Percentiles rank a stretch among this genome's conserved stretches.
Conservation (phyloP, 2,329 filamentous ascomycete genomes). For the Xenosphaeropsis pyriputrescens region DNA sequence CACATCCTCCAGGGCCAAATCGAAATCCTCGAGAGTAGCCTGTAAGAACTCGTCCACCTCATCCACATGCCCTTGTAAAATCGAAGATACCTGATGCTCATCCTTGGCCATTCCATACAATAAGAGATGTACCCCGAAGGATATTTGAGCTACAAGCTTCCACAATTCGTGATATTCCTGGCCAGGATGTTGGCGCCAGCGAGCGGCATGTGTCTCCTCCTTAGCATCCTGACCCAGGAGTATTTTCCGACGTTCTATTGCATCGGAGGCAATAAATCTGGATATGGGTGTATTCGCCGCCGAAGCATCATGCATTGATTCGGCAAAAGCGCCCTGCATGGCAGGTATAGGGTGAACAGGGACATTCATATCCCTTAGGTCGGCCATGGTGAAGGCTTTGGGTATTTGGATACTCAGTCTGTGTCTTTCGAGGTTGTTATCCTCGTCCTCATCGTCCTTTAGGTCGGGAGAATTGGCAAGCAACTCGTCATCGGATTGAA, state of each 20-base stretch:
- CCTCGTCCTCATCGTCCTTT: too few relatives aligned
- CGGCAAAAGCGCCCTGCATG: constrained; percentile 72
- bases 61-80: constrained; percentile 83
- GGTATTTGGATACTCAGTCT: too few relatives aligned
- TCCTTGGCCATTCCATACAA: constrained; percentile 79
- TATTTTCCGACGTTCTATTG: constrained; percentile 45
- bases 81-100: constrained; percentile 73
- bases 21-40: constrained; percentile 71
- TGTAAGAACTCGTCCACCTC: constrained; percentile 88
- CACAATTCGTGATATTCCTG: constrained; percentile 76
- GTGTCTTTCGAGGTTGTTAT: too few relatives aligned
- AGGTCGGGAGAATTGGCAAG: too few relatives aligned
- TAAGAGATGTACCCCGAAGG: constrained; percentile 82
- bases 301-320: constrained; percentile 62
- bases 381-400: not conserved
- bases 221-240: constrained; percentile 55
- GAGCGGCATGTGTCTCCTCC: constrained; percentile 54
- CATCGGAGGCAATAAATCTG: constrained; percentile 37
- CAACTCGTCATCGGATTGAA: too few relatives aligned
- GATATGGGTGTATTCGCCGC: constrained; percentile 28
- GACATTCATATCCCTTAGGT: constrained; percentile 8
- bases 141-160: constrained; percentile 84
- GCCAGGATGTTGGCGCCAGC: constrained; percentile 62
- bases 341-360: constrained; percentile 57
- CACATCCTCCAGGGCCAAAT: constrained; percentile 65